phyloP scores from a whole-genome alignment of 257 asterid species.

The Eucommia ulmoides region DNA sequence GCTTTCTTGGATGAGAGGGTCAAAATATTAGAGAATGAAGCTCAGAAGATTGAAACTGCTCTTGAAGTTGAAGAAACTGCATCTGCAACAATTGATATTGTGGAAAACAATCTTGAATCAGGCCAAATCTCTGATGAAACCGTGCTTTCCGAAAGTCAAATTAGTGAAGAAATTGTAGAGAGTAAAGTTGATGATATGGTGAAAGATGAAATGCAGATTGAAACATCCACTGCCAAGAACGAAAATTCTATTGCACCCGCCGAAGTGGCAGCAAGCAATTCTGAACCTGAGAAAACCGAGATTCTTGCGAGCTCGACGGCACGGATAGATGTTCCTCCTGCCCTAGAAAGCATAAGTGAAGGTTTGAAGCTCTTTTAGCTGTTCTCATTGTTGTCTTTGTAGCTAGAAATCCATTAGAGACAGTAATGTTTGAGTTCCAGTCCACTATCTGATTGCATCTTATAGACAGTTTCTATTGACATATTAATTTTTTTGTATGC shows the following conservation, averaged over 20 bases:
- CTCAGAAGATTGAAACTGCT: slow-evolving; percentile 2
- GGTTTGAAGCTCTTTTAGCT: slow-evolving; percentile 18
- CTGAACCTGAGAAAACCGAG: slow-evolving; percentile 18
- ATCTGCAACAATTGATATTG: background rate
- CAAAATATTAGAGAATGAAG: slow-evolving; percentile 28
- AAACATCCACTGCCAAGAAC: slow-evolving; percentile 13
- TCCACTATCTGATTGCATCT: no score
- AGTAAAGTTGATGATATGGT: slow-evolving; percentile 13
- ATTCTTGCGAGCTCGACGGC: slow-evolving; percentile 23
- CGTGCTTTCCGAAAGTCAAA: slow-evolving; percentile 14
- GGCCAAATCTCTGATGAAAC: slow-evolving; percentile 16
- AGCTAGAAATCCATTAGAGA: no score
- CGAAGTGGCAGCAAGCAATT: slow-evolving; percentile 22
- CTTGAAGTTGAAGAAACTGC: background rate
- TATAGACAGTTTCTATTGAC: no score
- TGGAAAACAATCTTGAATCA: no score
- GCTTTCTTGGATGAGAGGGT: slow-evolving; percentile 57
- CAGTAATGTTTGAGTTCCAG: no score
- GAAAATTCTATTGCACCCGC: slow-evolving; percentile 17
- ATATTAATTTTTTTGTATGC: no score
- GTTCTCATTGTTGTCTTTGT: no score
- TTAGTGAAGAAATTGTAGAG: slow-evolving; percentile 15
- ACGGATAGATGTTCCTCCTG: slow-evolving; percentile 15
- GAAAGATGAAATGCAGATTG: slow-evolving; percentile 21
- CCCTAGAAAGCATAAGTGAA: slow-evolving; percentile 21